A percentile compares a stretch with the other conserved stretches of the same genome.
Conservation (phyloP, 2,329 filamentous ascomycete genomes). For the Fusarium sarcochroum region DNA sequence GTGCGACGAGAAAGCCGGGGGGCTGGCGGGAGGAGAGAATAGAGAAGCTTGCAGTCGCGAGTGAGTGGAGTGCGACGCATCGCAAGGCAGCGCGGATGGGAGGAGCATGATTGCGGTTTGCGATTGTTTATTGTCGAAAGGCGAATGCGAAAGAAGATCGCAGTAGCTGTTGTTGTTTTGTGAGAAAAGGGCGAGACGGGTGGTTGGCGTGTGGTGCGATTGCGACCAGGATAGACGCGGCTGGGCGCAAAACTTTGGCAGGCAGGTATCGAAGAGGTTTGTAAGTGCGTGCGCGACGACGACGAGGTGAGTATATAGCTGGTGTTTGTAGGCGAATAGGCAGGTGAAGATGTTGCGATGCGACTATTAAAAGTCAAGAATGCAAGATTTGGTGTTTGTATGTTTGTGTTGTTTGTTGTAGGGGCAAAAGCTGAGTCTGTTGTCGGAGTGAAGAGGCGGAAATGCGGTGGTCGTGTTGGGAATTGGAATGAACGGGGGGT, state of each 20-base stretch:
- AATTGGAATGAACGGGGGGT: slow-evolving; percentile 47
- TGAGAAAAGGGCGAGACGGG: slow-evolving; percentile 12
- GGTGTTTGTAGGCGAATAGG: background rate
- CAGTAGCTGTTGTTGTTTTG: slow-evolving; percentile 27
- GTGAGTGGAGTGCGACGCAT: slow-evolving; percentile 62
- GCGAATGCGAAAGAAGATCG: slow-evolving; percentile 1
- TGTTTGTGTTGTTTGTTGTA: slow-evolving; percentile 46
- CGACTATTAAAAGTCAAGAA: slow-evolving; percentile 15
- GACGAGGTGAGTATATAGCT: background rate
- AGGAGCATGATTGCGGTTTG: slow-evolving; percentile 65
- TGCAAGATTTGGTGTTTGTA: slow-evolving; percentile 4
- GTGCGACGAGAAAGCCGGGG: slow-evolving; percentile 62
- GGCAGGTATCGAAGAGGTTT: slow-evolving; percentile 3
- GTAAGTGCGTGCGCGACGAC: slow-evolving; percentile 16
- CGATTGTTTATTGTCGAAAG: slow-evolving; percentile 10
- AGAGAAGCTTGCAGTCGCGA: slow-evolving; percentile 66
- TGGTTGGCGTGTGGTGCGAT: slow-evolving; percentile 45
- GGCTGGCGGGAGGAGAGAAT: slow-evolving; percentile 72
- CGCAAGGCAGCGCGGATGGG: slow-evolving; percentile 71
- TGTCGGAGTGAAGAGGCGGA: slow-evolving; percentile 44
- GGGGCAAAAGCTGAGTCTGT: slow-evolving; percentile 33
- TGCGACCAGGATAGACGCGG: slow-evolving; percentile 38
- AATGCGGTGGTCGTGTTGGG: slow-evolving; percentile 44
- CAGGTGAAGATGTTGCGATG: slow-evolving; percentile 14
- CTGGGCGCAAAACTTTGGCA: slow-evolving; percentile 35